Percentiles rank a stretch among this genome's conserved stretches.
phyloP scores from a whole-genome alignment of 2,329 filamentous ascomycete genomes.

The Claviceps lovelessii region DNA sequence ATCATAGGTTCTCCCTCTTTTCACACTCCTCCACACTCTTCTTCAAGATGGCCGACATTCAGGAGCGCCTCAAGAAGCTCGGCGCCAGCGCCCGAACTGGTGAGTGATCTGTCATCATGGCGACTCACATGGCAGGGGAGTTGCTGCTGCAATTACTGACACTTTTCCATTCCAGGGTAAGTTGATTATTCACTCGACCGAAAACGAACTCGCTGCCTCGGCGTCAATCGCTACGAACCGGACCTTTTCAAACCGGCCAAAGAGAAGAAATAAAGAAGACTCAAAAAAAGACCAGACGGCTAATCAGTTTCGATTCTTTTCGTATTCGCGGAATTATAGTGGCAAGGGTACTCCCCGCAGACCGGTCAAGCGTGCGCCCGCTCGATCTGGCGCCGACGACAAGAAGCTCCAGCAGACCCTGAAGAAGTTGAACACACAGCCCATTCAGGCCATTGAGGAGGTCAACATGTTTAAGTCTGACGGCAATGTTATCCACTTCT shows the following conservation, averaged over 20 bases:
- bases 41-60: slow-evolving; percentile 38
- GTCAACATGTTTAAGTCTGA: slow-evolving; percentile 99
- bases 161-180: slow-evolving; percentile 20
- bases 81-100: slow-evolving; percentile 46
- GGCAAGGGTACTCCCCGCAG: slow-evolving; percentile 96
- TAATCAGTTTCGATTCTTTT: slow-evolving; percentile 13
- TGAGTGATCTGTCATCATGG: slow-evolving; percentile 31
- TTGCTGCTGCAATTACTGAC: not conserved
- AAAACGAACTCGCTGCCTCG: not conserved
- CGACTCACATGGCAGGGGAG: not conserved
- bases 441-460: slow-evolving; percentile 98
- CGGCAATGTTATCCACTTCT: slow-evolving; percentile 99
- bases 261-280: not conserved
- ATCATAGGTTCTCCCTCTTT: slow-evolving; percentile 4
- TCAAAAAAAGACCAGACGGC: slow-evolving; percentile 1
- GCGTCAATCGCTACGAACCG: not conserved
- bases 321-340: slow-evolving; percentile 25
- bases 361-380: slow-evolving; percentile 97
- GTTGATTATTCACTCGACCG: slow-evolving; percentile 7
- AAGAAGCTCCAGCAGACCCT: slow-evolving; percentile 96
- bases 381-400: slow-evolving; percentile 86
- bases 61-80: slow-evolving; percentile 47
- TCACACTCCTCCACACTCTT: slow-evolving; percentile 13
- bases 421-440: slow-evolving; percentile 99
- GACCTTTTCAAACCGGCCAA: not conserved